Evolutionary conservation across 2,329 filamentous ascomycete genomes (phyloP).

Genomic region (Dryadomyces sulphureus): DNA sequence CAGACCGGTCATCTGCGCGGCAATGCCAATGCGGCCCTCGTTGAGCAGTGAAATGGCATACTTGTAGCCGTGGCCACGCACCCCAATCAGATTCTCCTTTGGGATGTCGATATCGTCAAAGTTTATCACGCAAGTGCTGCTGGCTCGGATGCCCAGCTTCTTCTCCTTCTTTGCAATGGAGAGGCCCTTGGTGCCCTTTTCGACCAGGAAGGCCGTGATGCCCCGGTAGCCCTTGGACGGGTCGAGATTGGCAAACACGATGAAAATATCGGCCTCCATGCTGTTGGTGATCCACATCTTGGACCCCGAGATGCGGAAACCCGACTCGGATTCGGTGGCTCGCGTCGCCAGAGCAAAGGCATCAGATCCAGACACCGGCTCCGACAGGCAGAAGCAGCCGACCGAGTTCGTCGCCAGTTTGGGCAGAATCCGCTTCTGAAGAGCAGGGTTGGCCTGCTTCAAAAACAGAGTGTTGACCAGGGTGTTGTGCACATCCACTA

Average conservation of each 20-base stretch:
- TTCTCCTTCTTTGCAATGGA: slow-evolving; percentile 98
- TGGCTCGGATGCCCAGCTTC: slow-evolving; percentile 93
- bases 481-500: slow-evolving; percentile 97
- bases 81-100: slow-evolving; percentile 72
- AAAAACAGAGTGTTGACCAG: slow-evolving; percentile 87
- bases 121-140: slow-evolving; percentile 92
- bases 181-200: slow-evolving; percentile 82
- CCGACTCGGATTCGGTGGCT: slow-evolving; percentile 66
- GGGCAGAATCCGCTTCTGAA: slow-evolving; percentile 82
- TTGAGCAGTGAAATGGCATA: slow-evolving; percentile 91
- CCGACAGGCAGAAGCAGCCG: slow-evolving; percentile 82
- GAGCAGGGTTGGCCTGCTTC: slow-evolving; percentile 62
- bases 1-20: slow-evolving; percentile 95
- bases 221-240: slow-evolving; percentile 89
- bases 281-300: slow-evolving; percentile 99
- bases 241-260: slow-evolving; percentile 94
- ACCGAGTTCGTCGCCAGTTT: slow-evolving; percentile 79
- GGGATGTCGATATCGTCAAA: slow-evolving; percentile 93
- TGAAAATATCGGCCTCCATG: slow-evolving; percentile 86
- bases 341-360: slow-evolving; percentile 91
- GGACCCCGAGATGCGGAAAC: slow-evolving; percentile 75
- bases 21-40: slow-evolving; percentile 94
- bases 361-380: slow-evolving; percentile 85
- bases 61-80: slow-evolving; percentile 90
- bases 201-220: slow-evolving; percentile 89